Base-by-base conservation (phyloP, 116 monocot species). In the Posidonia oceanica region DNA sequence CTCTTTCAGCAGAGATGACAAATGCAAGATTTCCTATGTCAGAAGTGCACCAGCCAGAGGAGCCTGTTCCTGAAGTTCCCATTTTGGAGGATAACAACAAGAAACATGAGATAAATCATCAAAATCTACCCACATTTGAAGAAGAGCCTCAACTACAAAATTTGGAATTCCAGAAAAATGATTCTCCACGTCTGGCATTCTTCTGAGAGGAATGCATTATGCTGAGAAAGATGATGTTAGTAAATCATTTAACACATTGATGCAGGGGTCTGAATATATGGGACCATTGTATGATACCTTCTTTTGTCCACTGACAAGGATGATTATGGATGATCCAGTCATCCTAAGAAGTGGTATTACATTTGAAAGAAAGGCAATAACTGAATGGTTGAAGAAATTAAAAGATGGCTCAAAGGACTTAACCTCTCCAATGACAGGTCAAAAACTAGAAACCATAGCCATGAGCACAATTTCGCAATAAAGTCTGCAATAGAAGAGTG, bases 271-370 rank as follows among this genome's bases (percentile, higher is more conserved):
- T 37, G 80, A 83, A 21, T 54, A 74, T 11, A 69, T 84, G 20
- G 91, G 81, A 41, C 91, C 91, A 21, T 57, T 84, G 3, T 91
- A 91, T 59, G 91, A 91, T 37, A 75, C 91, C 21, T 91, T 91
- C 70, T 85, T 87, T 56, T 87, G 87, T 70, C 84, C 91, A 23
- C 18, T 91, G 36, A 87, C 87, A 54, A 83, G 84, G 76, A 90
- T 73, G 72, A 78, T 91, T 23, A 91, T 91, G 87, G 76, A 82
- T 6, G 87, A 91, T 36, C 91, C 87, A 51, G 91, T 85, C 38
- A 91, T 82, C 0, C 78, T 84, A 42, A 82, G 80, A 58, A 90
- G 80, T 71, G 90, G 87, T 3, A 70, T 80, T 10, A 90, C 90
- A 58, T 90, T 74, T 64, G 90, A 90, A 66, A 83, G 87, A 66